Evolutionary conservation across 345 rosid genomes (phyloP).

Genomic region (Streptanthus diversifolius): DNA sequence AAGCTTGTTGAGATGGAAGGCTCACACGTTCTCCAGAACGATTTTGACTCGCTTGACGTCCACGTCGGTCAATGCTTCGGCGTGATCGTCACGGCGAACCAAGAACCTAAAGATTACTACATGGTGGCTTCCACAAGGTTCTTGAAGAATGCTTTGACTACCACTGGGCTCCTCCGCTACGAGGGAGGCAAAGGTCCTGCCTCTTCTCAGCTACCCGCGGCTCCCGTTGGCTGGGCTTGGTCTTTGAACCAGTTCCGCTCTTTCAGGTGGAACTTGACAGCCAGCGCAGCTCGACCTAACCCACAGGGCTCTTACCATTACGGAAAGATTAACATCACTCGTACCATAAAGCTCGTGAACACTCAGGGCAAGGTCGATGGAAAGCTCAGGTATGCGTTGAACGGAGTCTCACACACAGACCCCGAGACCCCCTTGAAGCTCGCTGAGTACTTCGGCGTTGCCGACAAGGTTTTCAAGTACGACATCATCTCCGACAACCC

Average conservation of each 20-base stretch:
- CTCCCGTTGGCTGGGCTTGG: slow-evolving; percentile 69
- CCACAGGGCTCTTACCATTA: slow-evolving; percentile 82
- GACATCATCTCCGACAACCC: slow-evolving; percentile 43
- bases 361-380: slow-evolving; percentile 39
- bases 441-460: slow-evolving; percentile 50
- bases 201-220: slow-evolving; percentile 43
- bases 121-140: slow-evolving; percentile 62
- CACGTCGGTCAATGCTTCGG: slow-evolving; percentile 59
- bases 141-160: slow-evolving; percentile 22
- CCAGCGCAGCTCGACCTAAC: slow-evolving; percentile 76
- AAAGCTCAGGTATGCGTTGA: slow-evolving; percentile 55
- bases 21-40: slow-evolving; percentile 59
- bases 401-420: slow-evolving; percentile 52
- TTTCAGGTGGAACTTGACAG: slow-evolving; percentile 74
- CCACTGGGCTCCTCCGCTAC: slow-evolving; percentile 47
- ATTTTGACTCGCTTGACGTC: slow-evolving; percentile 58
- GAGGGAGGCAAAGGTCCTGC: slow-evolving; percentile 42
- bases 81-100: slow-evolving; percentile 45
- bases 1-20: slow-evolving; percentile 74
- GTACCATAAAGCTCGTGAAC: slow-evolving; percentile 57
- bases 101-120: slow-evolving; percentile 57
- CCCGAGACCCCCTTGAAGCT: slow-evolving; percentile 58
- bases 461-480: slow-evolving; percentile 56
- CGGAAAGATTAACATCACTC: slow-evolving; percentile 57
- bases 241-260: slow-evolving; percentile 70